Percentiles rank a stretch among this genome's conserved stretches.
These are phyloP conservation scores for Dianthus caryophyllus DNA, from an alignment of 148 eudicot genomes.

Conservation along the genomic window DNA sequence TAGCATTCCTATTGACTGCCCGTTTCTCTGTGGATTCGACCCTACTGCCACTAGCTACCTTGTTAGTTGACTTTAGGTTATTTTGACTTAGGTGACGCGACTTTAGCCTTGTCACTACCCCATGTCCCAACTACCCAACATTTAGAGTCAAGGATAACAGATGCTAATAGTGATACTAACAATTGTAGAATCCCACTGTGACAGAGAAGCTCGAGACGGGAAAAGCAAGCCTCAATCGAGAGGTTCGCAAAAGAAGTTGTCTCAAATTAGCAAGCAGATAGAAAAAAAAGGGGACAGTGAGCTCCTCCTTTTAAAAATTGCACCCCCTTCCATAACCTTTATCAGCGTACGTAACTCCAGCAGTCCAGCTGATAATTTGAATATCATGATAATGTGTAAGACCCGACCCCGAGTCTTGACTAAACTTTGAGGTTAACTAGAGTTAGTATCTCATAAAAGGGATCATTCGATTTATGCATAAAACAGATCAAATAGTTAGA, in stretches of 20 bases:
- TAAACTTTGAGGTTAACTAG: not conserved
- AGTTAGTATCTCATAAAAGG: too few species aligned
- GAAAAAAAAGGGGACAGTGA: not conserved
- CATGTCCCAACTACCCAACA: not conserved
- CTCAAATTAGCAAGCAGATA: not conserved
- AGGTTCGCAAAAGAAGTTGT: not conserved
- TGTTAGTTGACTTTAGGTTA: too few species aligned
- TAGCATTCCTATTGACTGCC: too few species aligned
- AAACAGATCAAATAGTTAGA: too few species aligned
- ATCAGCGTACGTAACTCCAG: not conserved
- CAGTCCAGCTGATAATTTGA: too few species aligned
- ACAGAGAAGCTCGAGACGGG: constrained; percentile 6
- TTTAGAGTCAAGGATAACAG: not conserved
- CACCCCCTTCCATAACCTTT: not conserved
- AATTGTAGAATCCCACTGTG: not conserved
- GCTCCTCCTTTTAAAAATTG: not conserved
- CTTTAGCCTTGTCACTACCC: too few species aligned
- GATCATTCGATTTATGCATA: too few species aligned
- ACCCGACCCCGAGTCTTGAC: too few species aligned
- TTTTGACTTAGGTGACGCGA: too few species aligned
- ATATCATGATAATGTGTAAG: too few species aligned
- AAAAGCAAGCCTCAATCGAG: not conserved
- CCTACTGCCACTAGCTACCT: too few species aligned
- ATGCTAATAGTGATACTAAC: not conserved
- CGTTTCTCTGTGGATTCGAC: too few species aligned